These are phyloP conservation scores for Didymella segeticola DNA, from an alignment of 2,329 filamentous ascomycete genomes.

Conservation along the genomic window DNA sequence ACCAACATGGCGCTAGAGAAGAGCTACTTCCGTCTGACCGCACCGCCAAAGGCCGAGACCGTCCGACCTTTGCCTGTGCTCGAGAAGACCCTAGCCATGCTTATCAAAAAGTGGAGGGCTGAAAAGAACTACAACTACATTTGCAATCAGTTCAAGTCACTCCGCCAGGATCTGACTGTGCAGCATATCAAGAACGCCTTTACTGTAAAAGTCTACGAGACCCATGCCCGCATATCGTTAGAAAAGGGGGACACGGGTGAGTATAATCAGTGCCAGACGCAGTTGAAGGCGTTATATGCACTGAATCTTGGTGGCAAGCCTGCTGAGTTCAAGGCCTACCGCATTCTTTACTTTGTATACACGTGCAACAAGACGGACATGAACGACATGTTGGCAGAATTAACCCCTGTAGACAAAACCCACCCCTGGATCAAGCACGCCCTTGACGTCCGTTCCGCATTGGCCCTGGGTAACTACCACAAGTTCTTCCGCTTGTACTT, in stretches of 20 bases:
- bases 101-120: slow-evolving; percentile 93
- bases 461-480: slow-evolving; percentile 95
- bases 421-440: slow-evolving; percentile 86
- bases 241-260: slow-evolving; percentile 99
- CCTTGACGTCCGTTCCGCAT: slow-evolving; percentile 84
- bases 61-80: slow-evolving; percentile 85
- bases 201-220: slow-evolving; percentile 95
- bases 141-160: slow-evolving; percentile 98
- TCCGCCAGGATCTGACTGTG: slow-evolving; percentile 96
- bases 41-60: slow-evolving; percentile 84
- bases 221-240: slow-evolving; percentile 94
- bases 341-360: slow-evolving; percentile 99
- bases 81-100: slow-evolving; percentile 80
- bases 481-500: slow-evolving; percentile 97
- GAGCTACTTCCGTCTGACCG: slow-evolving; percentile 90
- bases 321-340: slow-evolving; percentile 98
- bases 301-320: slow-evolving; percentile 86
- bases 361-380: slow-evolving; percentile 97
- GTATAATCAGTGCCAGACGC: slow-evolving; percentile 99
- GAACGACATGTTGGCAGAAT: slow-evolving; percentile 97
- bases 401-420: slow-evolving; percentile 96
- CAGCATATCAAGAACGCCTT: slow-evolving; percentile 97
- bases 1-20: slow-evolving; percentile 87
- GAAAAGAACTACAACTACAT: slow-evolving; percentile 97
- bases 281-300: slow-evolving; percentile 89